Evolutionary conservation across 495 filamentous ascomycete genomes (phyloP).

Genomic region (Trichoderma erinaceum): DNA sequence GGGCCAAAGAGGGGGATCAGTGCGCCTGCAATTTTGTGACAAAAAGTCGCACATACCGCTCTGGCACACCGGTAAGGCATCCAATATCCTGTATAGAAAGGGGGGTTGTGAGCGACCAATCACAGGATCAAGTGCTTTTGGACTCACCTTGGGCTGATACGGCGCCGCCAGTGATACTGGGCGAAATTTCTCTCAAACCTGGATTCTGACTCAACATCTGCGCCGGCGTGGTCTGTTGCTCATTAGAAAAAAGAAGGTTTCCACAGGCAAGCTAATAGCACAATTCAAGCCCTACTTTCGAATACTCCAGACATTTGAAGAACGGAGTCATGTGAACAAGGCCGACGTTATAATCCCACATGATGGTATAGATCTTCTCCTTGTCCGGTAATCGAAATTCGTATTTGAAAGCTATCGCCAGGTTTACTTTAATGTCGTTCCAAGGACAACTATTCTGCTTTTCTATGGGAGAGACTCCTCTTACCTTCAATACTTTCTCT

Average conservation of each 20-base stretch:
- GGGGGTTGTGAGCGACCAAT: neutral
- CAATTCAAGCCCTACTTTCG: slow-evolving; percentile 56
- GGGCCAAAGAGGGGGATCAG: slow-evolving; percentile 85
- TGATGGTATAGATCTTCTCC: slow-evolving; percentile 63
- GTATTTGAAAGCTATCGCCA: slow-evolving; percentile 74
- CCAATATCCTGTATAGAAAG: slow-evolving; percentile 74
- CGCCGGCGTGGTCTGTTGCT: slow-evolving; percentile 66
- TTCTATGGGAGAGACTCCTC: slow-evolving; percentile 10
- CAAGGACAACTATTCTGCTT: neutral
- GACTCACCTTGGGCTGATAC: slow-evolving; percentile 78
- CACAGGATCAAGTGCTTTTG: neutral
- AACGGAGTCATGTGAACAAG: slow-evolving; percentile 90
- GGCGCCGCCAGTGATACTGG: slow-evolving; percentile 91
- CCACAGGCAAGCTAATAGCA: neutral
- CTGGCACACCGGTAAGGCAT: slow-evolving; percentile 83
- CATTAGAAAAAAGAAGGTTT: neutral
- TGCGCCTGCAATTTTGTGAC: slow-evolving; percentile 72
- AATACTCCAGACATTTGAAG: slow-evolving; percentile 82
- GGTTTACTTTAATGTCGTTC: neutral
- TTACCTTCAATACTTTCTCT: slow-evolving; percentile 84
- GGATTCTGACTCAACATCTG: slow-evolving; percentile 74
- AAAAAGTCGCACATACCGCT: slow-evolving; percentile 82
- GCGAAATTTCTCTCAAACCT: slow-evolving; percentile 76
- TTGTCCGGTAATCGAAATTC: slow-evolving; percentile 69
- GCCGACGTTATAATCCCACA: slow-evolving; percentile 98